phyloP scores from a whole-genome alignment of 2,329 filamentous ascomycete species.

The Aspergillus novoparasiticus region DNA sequence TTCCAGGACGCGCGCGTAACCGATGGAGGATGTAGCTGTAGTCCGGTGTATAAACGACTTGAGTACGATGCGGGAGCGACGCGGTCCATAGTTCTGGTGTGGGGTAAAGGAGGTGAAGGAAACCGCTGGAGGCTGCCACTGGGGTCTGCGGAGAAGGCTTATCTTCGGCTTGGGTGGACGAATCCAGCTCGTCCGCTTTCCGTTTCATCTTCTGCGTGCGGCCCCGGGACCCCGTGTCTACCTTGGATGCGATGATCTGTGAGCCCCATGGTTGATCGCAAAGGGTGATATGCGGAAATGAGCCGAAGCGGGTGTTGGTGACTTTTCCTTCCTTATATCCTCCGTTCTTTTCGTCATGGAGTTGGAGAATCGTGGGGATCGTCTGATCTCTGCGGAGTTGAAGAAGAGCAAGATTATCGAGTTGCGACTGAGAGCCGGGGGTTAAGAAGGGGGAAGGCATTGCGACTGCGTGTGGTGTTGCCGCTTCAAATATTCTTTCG shows the following conservation, averaged over 20 bases:
- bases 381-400: slow-evolving; percentile 87
- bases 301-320: slow-evolving; percentile 91
- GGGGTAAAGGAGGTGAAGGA: slow-evolving; percentile 52
- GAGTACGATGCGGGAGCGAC: slow-evolving; percentile 54
- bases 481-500: not conserved
- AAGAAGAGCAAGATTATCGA: slow-evolving; percentile 75
- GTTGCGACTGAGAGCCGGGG: slow-evolving; percentile 63
- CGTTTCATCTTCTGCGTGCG: slow-evolving; percentile 65
- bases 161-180: slow-evolving; percentile 25
- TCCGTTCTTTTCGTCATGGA: slow-evolving; percentile 63
- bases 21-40: slow-evolving; percentile 56
- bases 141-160: slow-evolving; percentile 28
- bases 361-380: slow-evolving; percentile 71
- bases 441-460: slow-evolving; percentile 77
- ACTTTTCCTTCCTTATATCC: slow-evolving; percentile 77
- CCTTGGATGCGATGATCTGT: slow-evolving; percentile 84
- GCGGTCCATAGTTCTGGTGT: slow-evolving; percentile 55
- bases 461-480: slow-evolving; percentile 1
- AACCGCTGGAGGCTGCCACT: slow-evolving; percentile 48
- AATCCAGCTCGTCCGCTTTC: slow-evolving; percentile 48
- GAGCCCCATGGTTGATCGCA: slow-evolving; percentile 85
- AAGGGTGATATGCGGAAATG: slow-evolving; percentile 78
- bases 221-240: slow-evolving; percentile 88
- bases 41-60: slow-evolving; percentile 57
- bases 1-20: slow-evolving; percentile 49